Evolutionary conservation across 1,284 basidiomycete genomes (phyloP), one percentile per base, ranked within the genome.

Genomic region (Sanghuangporus weigelae): DNA sequence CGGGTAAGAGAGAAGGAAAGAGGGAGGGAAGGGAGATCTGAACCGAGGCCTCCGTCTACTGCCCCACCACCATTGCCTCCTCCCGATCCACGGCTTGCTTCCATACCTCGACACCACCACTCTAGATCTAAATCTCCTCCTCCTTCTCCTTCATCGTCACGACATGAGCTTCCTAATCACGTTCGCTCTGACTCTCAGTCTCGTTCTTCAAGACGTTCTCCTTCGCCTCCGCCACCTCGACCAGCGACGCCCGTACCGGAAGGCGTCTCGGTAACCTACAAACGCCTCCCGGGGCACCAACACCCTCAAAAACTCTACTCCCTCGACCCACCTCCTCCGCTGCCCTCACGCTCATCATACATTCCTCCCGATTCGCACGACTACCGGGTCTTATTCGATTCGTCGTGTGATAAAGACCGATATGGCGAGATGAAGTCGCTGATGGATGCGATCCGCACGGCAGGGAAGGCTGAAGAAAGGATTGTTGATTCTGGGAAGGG

Each of bases 371-470:
- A 73, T 4, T 77, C 76, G 39, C 80, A 75, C 61, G 73, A 83
- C 49, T 87, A 79, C 75, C 84, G 82, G 68, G 78, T 90, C 14
- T 71, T 87, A 10, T 91, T 82, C 71, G 89, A 92, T 70, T 81
- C 85, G 44, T 68, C 75, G 2, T 70, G 81, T 35, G 82, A 85
- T 68, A 79, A 77, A 70, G 79, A 82, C 59, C 71, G 73, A 3
- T 77, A 81, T 50, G 66, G 66, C 40, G 61, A 57, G 60, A 69
- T 78, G 80, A 65, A 81, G 80, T 16, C 72, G 8, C 74, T 87
- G 14, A 78, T 86, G 26, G 84, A 86, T 66, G 81, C 79, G 68
- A 74, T 87, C 35, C 78, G 82, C 35, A 72, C 53, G 14, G 73
- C 70, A 53, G 71, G 79, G 62, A 46, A n/a, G 44, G 76, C 72